Evolutionary conservation across 2,329 filamentous ascomycete species (phyloP).

Genomic region (Paracoccidioides lutzii): DNA sequence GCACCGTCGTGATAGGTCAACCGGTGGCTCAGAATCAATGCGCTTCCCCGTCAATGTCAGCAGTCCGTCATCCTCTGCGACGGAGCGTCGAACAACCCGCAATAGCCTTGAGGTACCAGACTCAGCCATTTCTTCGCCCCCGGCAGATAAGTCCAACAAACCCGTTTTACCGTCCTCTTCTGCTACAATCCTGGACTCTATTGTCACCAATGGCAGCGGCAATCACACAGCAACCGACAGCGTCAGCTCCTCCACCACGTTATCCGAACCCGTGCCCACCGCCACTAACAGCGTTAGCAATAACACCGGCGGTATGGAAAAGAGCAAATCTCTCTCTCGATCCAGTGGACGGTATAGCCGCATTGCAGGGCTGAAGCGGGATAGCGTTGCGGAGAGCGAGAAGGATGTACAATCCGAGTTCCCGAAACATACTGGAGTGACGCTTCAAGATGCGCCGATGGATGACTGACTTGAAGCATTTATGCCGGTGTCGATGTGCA

Average conservation of each 20-base stretch:
- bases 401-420: slow-evolving; percentile 8
- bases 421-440: slow-evolving; percentile 40
- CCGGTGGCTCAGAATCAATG: slow-evolving; percentile 50
- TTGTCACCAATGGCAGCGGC: slow-evolving; percentile 30
- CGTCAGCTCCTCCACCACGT: slow-evolving; percentile 13
- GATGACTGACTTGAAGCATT: slow-evolving; percentile 43
- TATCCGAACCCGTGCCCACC: slow-evolving; percentile 18
- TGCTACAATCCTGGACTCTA: neutral
- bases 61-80: slow-evolving; percentile 39
- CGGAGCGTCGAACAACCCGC: slow-evolving; percentile 39
- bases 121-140: slow-evolving; percentile 36
- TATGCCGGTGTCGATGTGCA: too few relatives aligned
- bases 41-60: slow-evolving; percentile 72
- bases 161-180: neutral
- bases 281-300: slow-evolving; percentile 21
- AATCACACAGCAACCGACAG: slow-evolving; percentile 21
- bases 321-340: slow-evolving; percentile 52
- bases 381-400: slow-evolving; percentile 27
- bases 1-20: slow-evolving; percentile 72
- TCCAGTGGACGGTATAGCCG: slow-evolving; percentile 38
- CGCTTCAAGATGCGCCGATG: slow-evolving; percentile 64
- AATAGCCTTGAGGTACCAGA: slow-evolving; percentile 73
- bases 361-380: slow-evolving; percentile 39
- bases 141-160: slow-evolving; percentile 20
- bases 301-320: slow-evolving; percentile 35